These are phyloP conservation scores for Scolecobasidium constrictum DNA, from an alignment of 2,329 filamentous ascomycete genomes.

Conservation along the genomic window DNA sequence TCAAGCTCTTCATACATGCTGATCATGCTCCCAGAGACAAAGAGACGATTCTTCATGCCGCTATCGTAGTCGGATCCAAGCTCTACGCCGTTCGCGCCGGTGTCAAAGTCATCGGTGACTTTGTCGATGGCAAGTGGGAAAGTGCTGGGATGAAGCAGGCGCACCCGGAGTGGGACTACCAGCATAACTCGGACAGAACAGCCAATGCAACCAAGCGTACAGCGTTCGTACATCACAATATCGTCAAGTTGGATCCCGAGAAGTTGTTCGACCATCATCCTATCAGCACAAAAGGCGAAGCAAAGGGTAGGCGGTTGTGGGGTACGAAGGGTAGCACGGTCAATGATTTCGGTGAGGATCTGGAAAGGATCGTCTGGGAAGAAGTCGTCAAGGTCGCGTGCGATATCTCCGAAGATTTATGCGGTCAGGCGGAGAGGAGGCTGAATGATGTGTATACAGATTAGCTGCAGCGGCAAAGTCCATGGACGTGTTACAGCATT, in stretches of 20 bases:
- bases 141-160: constrained; percentile 13
- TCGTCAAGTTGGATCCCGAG: constrained; percentile 19
- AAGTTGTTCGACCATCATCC: constrained; percentile 17
- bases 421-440: constrained; percentile 10
- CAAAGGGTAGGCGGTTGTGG: constrained; percentile 14
- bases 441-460: too few relatives aligned
- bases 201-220: constrained; percentile 9
- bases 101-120: not conserved
- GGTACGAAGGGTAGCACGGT: constrained; percentile 13
- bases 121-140: constrained; percentile 8
- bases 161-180: constrained; percentile 9
- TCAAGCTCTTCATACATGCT: constrained; percentile 35
- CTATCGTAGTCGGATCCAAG: constrained; percentile 25
- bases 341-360: constrained; percentile 16
- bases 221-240: constrained; percentile 18
- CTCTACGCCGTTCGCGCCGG: constrained; percentile 28
- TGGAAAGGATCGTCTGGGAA: constrained; percentile 17
- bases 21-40: constrained; percentile 44
- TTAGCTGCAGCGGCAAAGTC: too few relatives aligned
- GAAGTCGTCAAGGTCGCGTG: constrained; percentile 15
- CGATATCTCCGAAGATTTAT: constrained; percentile 12
- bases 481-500: too few relatives aligned
- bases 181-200: not conserved
- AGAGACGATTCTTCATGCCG: constrained; percentile 38
- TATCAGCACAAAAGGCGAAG: constrained; percentile 11